Base-by-base conservation (phyloP, 2,329 filamentous ascomycete species). In the Fusarium humuli region DNA sequence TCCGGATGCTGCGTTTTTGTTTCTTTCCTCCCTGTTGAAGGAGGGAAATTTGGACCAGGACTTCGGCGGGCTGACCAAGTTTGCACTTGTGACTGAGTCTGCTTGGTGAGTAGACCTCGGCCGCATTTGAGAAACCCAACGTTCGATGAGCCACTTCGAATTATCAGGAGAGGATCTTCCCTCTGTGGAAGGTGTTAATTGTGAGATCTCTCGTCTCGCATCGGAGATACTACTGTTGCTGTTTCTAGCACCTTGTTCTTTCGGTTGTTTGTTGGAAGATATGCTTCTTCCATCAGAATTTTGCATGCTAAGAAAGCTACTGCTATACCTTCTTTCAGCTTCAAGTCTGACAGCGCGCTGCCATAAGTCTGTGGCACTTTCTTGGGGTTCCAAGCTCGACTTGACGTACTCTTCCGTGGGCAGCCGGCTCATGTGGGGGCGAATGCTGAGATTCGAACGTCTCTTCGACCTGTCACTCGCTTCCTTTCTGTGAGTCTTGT, bases 21-120 rank as follows among this genome's bases (percentile, higher is more conserved):
- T 77, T 40, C 77, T 75, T 54, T 77, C 73, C 29, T 72, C 71
- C 30, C 77, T 73, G 6, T 71, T 77, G 32, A 77, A 71, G 5
- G 80, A 79, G 20, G 78, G 74, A 55, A 76, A 81, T 29, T 59
- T 79, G 12, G 80, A 70, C 80, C 81, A 82, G 10, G 79, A 75
- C 16, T 66, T 68, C 7, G 78, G 77, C 29, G 75, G 75, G 7
- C 58, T 72, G 40, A 37, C 44, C 32, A 62, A 64, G 20, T 13
- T 45, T 40, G 32, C 45, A 45, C 42, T 57, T 13, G 23, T 41
- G 16, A 53, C 41, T 13, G 20, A 30, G 5, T 57, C 47, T 18
- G 30, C 42, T 23, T 22, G 37, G 34, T 52, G 57, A 20, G 32
- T 20, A 44, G 46, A 23, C 47, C 27, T 56, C 27, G 59, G 67